Evolutionary conservation across 495 filamentous ascomycete species (phyloP).

Genomic region (Penicillium pancosmium): DNA sequence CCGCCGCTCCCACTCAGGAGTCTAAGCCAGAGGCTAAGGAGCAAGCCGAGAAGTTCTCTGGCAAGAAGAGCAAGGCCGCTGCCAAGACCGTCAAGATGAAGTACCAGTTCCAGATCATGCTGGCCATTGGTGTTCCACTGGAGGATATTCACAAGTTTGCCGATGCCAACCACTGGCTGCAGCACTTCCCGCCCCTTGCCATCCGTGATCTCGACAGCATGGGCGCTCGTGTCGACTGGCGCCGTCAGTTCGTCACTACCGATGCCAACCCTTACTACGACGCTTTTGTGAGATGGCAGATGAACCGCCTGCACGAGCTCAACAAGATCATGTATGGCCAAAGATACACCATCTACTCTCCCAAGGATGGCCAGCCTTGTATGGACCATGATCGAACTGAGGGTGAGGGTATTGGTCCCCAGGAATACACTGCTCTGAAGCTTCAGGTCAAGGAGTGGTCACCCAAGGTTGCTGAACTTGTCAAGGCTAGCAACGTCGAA

Average conservation of each 20-base stretch:
- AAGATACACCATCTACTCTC: constrained; percentile 92
- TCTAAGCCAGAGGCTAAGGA: constrained; percentile 65
- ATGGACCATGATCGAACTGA: constrained; percentile 95
- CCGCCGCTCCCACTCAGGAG: constrained; percentile 46
- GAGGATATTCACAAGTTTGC: constrained; percentile 92
- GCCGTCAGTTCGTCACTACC: constrained; percentile 88
- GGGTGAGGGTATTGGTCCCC: constrained; percentile 86
- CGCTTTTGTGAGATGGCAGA: constrained; percentile 95
- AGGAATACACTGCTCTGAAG: constrained; percentile 93
- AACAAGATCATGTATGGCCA: constrained; percentile 94
- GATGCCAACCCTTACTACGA: constrained; percentile 98
- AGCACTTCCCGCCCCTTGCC: constrained; percentile 84
- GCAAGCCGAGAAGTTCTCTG: constrained; percentile 87
- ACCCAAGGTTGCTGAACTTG: constrained; percentile 62
- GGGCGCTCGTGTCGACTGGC: constrained; percentile 88
- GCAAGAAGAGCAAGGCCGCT: constrained; percentile 92
- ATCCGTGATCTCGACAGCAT: constrained; percentile 80
- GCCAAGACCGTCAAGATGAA: constrained; percentile 89
- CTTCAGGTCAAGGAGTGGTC: constrained; percentile 88
- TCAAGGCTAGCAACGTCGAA: constrained; percentile 75
- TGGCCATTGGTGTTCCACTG: constrained; percentile 77
- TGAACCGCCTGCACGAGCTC: constrained; percentile 87
- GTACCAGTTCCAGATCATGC: constrained; percentile 90
- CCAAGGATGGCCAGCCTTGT: constrained; percentile 96
- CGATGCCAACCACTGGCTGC: constrained; percentile 83